phyloP scores from a whole-genome alignment of 441 rosid genomes.

The Pelargonium myrrhifolium region DNA sequence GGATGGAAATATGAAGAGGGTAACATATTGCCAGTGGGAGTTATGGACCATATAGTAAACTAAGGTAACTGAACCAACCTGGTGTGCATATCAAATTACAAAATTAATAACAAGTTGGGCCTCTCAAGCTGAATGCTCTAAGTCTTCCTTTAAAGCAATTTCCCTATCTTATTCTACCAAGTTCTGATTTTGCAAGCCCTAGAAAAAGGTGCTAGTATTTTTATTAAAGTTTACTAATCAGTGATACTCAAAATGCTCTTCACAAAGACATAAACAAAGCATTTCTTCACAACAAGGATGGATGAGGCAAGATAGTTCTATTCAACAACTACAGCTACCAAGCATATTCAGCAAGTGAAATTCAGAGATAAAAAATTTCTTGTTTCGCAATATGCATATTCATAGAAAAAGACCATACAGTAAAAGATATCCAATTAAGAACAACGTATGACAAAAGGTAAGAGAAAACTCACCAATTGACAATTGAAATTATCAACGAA shows the following conservation, averaged over 20 bases:
- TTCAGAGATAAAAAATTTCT: neutral
- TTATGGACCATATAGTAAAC: neutral
- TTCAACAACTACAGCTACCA: constrained; percentile 3
- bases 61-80: neutral
- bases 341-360: neutral
- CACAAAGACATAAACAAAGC: neutral
- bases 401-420: neutral
- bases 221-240: too few relatives aligned
- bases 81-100: neutral
- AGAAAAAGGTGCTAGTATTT: too few relatives aligned
- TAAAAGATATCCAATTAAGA: neutral
- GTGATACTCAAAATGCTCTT: neutral
- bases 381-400: neutral
- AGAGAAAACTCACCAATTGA: constrained; percentile 74
- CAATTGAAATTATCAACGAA: constrained; percentile 52
- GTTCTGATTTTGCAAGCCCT: neutral
- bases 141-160: neutral
- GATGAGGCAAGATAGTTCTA: neutral
- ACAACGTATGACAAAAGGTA: neutral
- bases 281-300: neutral
- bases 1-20: neutral
- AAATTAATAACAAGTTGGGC: neutral
- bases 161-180: neutral
- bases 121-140: neutral
- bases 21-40: neutral